Percentiles rank a stretch among this genome's conserved stretches.
These are phyloP conservation scores for Monosporozyma aquatica DNA, from an alignment of 805 yeast species.

Conservation along the genomic window DNA sequence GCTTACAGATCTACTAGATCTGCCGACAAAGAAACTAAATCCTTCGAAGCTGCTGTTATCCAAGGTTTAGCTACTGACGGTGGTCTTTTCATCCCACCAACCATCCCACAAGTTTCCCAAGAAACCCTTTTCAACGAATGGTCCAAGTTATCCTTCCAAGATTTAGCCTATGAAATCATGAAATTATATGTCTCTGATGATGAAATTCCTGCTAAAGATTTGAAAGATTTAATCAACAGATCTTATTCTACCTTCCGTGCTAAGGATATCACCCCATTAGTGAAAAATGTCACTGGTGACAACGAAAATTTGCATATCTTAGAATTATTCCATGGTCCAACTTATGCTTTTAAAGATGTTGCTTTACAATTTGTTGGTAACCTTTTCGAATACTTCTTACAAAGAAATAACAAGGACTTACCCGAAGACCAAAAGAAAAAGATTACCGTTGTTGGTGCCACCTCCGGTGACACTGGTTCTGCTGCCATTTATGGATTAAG, in stretches of 20 bases:
- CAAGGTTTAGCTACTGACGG: slow-evolving; percentile 96
- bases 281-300: slow-evolving; percentile 44
- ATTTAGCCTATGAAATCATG: slow-evolving; percentile 80
- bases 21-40: slow-evolving; percentile 37
- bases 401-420: slow-evolving; percentile 55
- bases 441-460: slow-evolving; percentile 96
- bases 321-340: slow-evolving; percentile 97
- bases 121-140: slow-evolving; percentile 51
- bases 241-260: slow-evolving; percentile 90
- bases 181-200: slow-evolving; percentile 60
- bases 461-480: slow-evolving; percentile 98
- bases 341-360: slow-evolving; percentile 97
- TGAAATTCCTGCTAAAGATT: slow-evolving; percentile 68
- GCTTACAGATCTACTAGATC: slow-evolving; percentile 78
- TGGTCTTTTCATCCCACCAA: slow-evolving; percentile 84
- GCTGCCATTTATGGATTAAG: slow-evolving; percentile 98
- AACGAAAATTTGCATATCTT: slow-evolving; percentile 58
- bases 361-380: slow-evolving; percentile 98
- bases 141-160: slow-evolving; percentile 70
- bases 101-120: slow-evolving; percentile 57
- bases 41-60: slow-evolving; percentile 76
- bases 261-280: slow-evolving; percentile 81
- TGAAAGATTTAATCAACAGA: slow-evolving; percentile 48
- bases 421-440: slow-evolving; percentile 56
- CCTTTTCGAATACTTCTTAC: slow-evolving; percentile 83